Evolutionary conservation across 1,139 yeast genomes (phyloP), one percentile per base, ranked within the genome.

Genomic region (Taphrina communis): DNA sequence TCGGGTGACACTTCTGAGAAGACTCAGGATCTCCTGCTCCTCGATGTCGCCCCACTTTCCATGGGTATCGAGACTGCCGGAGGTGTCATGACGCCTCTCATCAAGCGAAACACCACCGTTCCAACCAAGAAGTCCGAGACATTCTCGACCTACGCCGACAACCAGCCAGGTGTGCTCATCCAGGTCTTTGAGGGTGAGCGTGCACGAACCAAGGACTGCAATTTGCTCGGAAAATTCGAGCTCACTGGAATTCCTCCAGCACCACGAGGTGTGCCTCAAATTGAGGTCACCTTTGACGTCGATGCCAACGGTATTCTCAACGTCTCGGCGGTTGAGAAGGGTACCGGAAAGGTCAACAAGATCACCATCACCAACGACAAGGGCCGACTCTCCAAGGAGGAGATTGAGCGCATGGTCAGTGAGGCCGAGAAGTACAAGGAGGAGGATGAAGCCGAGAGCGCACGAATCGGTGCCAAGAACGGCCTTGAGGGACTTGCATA

Each of bases 171-270:
- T 82, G 96, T 90, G 76, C 88, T 90, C 82, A 89, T 90, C 80
- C 92, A 92, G 85, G 96, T 90, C 75, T 90, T 84, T 82, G 96
- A 90, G 83, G 96, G 96, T 86, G 96, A 90, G 85, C 88, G 96
- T 84, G 90, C 93, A 78, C 86, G 87, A 82, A 89, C 96, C 75
- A 88, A 90, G 86, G 96, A 90, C 84, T 90, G 90, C 89, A 90
- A 90, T 87, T 82, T 90, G 82, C 88, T 90, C 79, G 96, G 96
- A 84, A 90, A 90, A 86, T 90, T 90, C 82, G 94, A 92, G 81
- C 86, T 90, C 78, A 83, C 92, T 77, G 96, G 96, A 80, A 90
- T 90, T 75, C 96, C 96, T 79, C 96, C 96, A 77, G 96, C 96
- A 72, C 96, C 96, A 81, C 90, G 94, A 84, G 96, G 96, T 85